Conservation (phyloP, 805 yeast genomes). For the Saccharomyces paradoxus region DNA sequence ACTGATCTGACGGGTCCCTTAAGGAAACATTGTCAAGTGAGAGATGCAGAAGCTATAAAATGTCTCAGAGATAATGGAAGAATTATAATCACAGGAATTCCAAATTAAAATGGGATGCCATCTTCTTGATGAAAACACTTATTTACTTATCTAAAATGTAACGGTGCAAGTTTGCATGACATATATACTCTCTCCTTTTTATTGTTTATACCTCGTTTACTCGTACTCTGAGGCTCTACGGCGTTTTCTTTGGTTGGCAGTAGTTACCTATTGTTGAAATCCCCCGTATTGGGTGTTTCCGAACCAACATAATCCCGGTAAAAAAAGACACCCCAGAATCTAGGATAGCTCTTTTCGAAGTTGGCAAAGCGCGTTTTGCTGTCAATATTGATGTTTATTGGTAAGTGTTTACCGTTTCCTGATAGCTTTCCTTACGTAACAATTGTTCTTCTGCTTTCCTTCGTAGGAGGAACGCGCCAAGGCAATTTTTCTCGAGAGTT, state of each 20-base stretch:
- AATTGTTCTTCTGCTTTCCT: neutral
- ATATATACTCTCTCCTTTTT: neutral
- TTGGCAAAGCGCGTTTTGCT: neutral
- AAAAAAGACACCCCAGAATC: neutral
- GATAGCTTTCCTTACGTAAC: neutral
- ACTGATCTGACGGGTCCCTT: constrained; percentile 6
- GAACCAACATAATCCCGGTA: neutral
- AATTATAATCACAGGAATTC: constrained; percentile 7
- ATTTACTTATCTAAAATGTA: neutral
- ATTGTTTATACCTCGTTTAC: neutral
- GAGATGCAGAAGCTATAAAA: constrained; percentile 3
- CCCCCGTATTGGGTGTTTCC: neutral
- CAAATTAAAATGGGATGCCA: neutral
- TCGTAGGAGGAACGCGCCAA: neutral
- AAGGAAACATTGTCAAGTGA: constrained; percentile 8
- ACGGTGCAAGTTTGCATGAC: neutral
- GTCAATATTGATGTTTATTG: neutral
- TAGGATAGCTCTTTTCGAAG: neutral
- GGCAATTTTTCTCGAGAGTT: neutral
- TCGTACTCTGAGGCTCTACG: neutral
- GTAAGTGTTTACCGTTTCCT: neutral
- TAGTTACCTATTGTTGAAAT: neutral
- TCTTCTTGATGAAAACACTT: neutral
- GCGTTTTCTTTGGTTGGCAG: neutral
- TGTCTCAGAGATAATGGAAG: neutral